Evolutionary conservation across 208 protist genomes (phyloP), one percentile per base, ranked within the genome.

Genomic region (Porcisia hertigi): DNA sequence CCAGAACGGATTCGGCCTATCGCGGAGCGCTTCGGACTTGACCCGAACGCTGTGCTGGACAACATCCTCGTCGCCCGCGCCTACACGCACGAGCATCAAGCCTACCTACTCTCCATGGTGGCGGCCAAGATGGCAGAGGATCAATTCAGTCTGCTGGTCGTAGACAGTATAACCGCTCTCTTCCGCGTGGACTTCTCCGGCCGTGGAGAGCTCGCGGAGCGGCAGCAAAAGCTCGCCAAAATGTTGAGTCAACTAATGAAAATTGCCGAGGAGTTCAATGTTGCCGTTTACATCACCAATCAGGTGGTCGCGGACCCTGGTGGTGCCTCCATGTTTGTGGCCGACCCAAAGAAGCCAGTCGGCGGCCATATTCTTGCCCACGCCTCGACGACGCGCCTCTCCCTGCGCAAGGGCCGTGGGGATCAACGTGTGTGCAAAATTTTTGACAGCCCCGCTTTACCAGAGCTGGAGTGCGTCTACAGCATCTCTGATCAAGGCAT

Each of bases 211-310:
- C 91, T 99, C 16, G 92, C 98, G 12, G 98, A 99, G 82, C 92
- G 99, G 62, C 97, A 99, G 86, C 95, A 98, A 84, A 97, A 98
- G 76, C 92, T 98, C 47, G 92, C 81, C 9, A 94, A 93, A 70
- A 97, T 98, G 92, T 78, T 98, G 70, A 96, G 90, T 74, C 84
- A 92, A 49, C 86, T 99, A 9, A 97, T 97, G 43, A 99, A 99
- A 82, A 83, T 99, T 7, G 93, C 99, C 5, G 99, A 99, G 82
- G 98, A 99, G 88, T 99, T 98, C 84, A 99, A 99, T 84, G 93
- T 99, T 36, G 99, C 99, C 5, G 98, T 99, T 18, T 99, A 99
- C 80, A 99, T 99, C 74, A 99, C 99, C 16, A 99, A 99, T 78
- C 99, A 99, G 89, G 98, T 99, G 5, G 98, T 99, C 25, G 95